A percentile compares a stretch with the other conserved stretches of the same genome.
phyloP scores from a whole-genome alignment of 768 basidiomycete species.

The Tephrocybe sp. region DNA sequence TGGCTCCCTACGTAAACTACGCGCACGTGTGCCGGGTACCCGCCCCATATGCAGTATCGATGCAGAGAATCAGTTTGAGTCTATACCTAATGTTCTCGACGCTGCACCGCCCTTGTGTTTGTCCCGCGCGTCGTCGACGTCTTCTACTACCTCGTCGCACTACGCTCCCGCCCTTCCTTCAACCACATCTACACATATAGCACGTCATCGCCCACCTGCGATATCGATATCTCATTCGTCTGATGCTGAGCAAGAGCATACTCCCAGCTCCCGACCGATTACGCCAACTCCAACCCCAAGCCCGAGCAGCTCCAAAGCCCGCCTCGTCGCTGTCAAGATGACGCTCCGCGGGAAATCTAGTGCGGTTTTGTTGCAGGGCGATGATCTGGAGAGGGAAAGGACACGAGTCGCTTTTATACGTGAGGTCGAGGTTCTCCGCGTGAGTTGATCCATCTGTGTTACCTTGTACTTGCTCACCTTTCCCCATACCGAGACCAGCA shows the following conservation, averaged over 20 bases:
- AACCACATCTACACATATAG: not conserved
- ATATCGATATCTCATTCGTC: conserved; percentile 12
- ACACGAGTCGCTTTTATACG: conserved; percentile 77
- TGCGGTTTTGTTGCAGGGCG: conserved; percentile 27
- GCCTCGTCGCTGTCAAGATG: conserved; percentile 47
- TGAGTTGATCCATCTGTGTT: conserved; percentile 32
- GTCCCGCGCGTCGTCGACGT: conserved; percentile 17
- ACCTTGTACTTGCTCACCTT: not conserved
- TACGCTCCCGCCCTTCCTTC: not conserved
- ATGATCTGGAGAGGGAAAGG: conserved; percentile 58
- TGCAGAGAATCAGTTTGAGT: not conserved
- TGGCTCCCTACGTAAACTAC: conserved; percentile 12
- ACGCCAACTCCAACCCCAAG: too few relatives aligned
- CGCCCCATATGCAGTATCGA: conserved; percentile 11
- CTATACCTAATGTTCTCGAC: not conserved
- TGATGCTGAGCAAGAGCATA: not conserved
- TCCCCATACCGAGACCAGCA: conserved; percentile 48
- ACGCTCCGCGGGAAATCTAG: too few relatives aligned
- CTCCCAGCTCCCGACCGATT: too few relatives aligned
- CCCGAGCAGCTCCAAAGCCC: conserved; percentile 3
- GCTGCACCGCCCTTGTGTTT: not conserved
- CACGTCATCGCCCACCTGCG: not conserved
- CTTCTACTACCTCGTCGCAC: conserved; percentile 4
- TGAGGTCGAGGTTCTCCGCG: conserved; percentile 82
- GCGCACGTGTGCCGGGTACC: conserved; percentile 10